These are phyloP conservation scores for Verruconis gallopava DNA, from an alignment of 2,329 filamentous ascomycete genomes.

Conservation along the genomic window DNA sequence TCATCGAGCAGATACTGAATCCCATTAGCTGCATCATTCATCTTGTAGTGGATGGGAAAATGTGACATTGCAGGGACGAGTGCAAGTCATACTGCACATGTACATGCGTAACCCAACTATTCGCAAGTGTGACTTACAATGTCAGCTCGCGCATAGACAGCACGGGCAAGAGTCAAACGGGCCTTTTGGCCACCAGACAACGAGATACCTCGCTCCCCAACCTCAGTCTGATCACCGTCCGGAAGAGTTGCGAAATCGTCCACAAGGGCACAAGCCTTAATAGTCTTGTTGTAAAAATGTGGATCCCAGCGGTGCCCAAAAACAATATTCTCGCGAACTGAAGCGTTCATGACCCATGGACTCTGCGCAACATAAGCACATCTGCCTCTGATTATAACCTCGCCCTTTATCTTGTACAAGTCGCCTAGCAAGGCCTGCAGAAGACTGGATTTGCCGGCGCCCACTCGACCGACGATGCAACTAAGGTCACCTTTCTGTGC, in stretches of 20 bases:
- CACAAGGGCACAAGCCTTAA: constrained; percentile 77
- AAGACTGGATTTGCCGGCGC: constrained; percentile 86
- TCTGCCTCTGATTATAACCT: constrained; percentile 68
- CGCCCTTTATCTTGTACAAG: constrained; percentile 75
- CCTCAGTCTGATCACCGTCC: constrained; percentile 91
- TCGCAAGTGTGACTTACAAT: constrained; percentile 39
- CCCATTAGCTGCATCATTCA: not conserved
- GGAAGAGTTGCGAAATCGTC: constrained; percentile 89
- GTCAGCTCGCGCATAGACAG: constrained; percentile 93
- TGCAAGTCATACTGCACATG: too few species aligned
- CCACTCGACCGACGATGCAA: constrained; percentile 89
- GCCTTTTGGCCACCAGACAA: constrained; percentile 94
- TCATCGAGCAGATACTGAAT: constrained; percentile 74
- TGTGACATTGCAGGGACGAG: too few species aligned
- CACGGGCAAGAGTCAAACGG: constrained; percentile 77
- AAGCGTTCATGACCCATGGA: constrained; percentile 96
- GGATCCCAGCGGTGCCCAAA: constrained; percentile 93
- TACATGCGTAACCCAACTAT: constrained; percentile 1
- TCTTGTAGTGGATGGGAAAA: too few species aligned
- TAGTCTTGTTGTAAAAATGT: constrained; percentile 83
- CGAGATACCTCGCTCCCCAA: constrained; percentile 92
- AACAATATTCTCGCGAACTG: constrained; percentile 90
- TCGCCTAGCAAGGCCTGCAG: constrained; percentile 82
- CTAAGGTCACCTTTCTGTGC: constrained; percentile 87
- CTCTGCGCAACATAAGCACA: constrained; percentile 88